Conservation (phyloP, 2,329 filamentous ascomycete species). For the Xylariaceae sp. region DNA sequence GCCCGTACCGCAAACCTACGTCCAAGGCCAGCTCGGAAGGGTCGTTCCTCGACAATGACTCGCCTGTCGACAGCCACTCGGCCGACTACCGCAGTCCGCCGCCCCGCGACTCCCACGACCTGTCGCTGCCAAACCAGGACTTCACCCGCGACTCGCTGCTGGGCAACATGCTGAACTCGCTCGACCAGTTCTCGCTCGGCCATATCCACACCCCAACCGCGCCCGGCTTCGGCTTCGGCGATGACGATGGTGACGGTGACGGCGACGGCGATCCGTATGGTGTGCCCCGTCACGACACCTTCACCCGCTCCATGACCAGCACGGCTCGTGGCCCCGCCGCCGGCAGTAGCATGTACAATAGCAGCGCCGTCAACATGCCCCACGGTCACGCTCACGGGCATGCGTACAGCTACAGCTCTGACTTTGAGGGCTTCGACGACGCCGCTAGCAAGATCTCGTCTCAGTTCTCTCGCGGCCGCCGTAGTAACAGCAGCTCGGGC, state of each 20-base stretch:
- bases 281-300: conserved; percentile 24
- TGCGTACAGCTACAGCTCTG: conserved; percentile 58
- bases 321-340: conserved; percentile 22
- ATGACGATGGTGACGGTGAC: conserved; percentile 30
- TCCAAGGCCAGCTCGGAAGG: conserved; percentile 26
- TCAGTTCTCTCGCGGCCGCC: conserved; percentile 53
- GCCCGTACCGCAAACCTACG: too few relatives aligned
- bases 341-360: conserved; percentile 14
- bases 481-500: conserved; percentile 79
- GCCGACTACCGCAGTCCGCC: conserved; percentile 29
- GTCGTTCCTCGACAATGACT: conserved; percentile 30
- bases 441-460: conserved; percentile 48
- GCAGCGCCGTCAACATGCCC: conserved; percentile 17
- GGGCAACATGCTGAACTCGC: conserved; percentile 89
- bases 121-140: conserved; percentile 72
- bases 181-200: conserved; percentile 73
- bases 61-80: conserved; percentile 27
- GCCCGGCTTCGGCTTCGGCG: conserved; percentile 28
- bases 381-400: conserved; percentile 30
- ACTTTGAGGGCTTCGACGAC: conserved; percentile 54
- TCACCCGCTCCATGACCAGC: conserved; percentile 27
- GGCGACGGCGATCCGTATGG: conserved; percentile 32
- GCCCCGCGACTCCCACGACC: conserved; percentile 71
- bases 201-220: conserved; percentile 36
- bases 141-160: conserved; percentile 87